Evolutionary conservation across 2,329 filamentous ascomycete genomes (phyloP).

Genomic region (Lasiodiplodia hormozganensis): DNA sequence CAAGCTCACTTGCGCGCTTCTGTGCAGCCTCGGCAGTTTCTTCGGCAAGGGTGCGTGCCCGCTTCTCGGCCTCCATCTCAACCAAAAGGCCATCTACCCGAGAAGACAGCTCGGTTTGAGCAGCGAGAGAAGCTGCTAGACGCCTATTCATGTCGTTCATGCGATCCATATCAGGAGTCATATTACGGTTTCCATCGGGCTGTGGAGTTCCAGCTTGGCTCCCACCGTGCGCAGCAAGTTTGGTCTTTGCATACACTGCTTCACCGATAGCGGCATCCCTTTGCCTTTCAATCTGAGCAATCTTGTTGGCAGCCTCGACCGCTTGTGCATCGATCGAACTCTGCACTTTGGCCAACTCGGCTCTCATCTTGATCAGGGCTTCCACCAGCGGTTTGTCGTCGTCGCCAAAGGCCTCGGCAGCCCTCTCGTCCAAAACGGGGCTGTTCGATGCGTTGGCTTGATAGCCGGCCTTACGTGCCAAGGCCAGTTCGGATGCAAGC

Average conservation of each 20-base stretch:
- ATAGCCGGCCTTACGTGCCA: conserved; percentile 91
- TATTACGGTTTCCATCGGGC: conserved; percentile 62
- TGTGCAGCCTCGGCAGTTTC: conserved; percentile 85
- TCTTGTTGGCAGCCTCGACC: conserved; percentile 81
- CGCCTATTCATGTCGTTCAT: conserved; percentile 79
- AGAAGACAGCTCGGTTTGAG: conserved; percentile 81
- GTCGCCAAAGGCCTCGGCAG: conserved; percentile 82
- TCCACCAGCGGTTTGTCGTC: conserved; percentile 93
- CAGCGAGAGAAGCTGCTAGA: conserved; percentile 78
- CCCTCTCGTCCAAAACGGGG: conserved; percentile 77
- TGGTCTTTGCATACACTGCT: conserved; percentile 93
- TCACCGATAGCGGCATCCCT: conserved; percentile 93
- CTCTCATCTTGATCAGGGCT: conserved; percentile 88
- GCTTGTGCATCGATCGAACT: conserved; percentile 88
- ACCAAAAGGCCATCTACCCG: conserved; percentile 71
- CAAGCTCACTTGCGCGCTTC: conserved; percentile 81
- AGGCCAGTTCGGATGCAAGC: conserved; percentile 93
- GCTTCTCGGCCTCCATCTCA: conserved; percentile 82
- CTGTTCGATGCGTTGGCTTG: conserved; percentile 72
- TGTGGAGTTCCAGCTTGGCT: conserved; percentile 67
- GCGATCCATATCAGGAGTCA: conserved; percentile 69
- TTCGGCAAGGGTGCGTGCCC: conserved; percentile 82
- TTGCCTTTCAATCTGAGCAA: conserved; percentile 94
- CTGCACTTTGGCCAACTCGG: conserved; percentile 89
- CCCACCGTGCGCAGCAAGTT: conserved; percentile 80